Evolutionary conservation across 129 eudicot species (phyloP).

Genomic region (Centella asiatica): DNA sequence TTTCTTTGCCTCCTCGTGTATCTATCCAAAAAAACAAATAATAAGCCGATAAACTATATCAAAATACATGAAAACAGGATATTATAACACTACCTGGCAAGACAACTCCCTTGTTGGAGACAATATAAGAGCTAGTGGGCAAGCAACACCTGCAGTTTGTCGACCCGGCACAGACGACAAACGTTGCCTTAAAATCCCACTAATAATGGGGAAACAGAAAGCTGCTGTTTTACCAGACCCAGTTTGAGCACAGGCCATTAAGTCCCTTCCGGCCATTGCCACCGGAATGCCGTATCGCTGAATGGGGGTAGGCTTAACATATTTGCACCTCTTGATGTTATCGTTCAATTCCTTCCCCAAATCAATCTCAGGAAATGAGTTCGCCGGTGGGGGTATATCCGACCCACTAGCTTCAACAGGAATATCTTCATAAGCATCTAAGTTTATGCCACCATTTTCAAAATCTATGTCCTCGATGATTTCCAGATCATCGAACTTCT

Average conservation of each 20-base stretch:
- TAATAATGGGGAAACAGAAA: constrained; percentile 75
- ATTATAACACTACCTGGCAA: constrained; percentile 43
- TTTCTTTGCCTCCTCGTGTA: constrained; percentile 76
- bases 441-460: constrained; percentile 41
- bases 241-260: constrained; percentile 96
- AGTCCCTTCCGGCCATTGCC: constrained; percentile 63
- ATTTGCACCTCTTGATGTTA: constrained; percentile 1
- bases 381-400: constrained; percentile 45
- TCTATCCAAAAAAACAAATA: constrained; percentile 18
- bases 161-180: constrained; percentile 2
- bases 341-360: not conserved
- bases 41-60: not conserved
- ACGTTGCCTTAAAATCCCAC: constrained; percentile 42
- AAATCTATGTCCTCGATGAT: constrained; percentile 14
- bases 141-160: constrained; percentile 22
- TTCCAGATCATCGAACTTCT: constrained; percentile 20
- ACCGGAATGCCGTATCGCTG: constrained; percentile 19
- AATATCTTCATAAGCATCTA: constrained; percentile 52
- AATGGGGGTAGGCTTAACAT: constrained; percentile 1
- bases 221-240: constrained; percentile 92
- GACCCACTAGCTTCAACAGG: constrained; percentile 56
- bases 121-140: constrained; percentile 59
- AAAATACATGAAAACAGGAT: not conserved
- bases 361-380: constrained; percentile 25
- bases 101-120: constrained; percentile 82